Evolutionary conservation across 495 filamentous ascomycete species (phyloP).

Genomic region (Aeminium ludgeri): DNA sequence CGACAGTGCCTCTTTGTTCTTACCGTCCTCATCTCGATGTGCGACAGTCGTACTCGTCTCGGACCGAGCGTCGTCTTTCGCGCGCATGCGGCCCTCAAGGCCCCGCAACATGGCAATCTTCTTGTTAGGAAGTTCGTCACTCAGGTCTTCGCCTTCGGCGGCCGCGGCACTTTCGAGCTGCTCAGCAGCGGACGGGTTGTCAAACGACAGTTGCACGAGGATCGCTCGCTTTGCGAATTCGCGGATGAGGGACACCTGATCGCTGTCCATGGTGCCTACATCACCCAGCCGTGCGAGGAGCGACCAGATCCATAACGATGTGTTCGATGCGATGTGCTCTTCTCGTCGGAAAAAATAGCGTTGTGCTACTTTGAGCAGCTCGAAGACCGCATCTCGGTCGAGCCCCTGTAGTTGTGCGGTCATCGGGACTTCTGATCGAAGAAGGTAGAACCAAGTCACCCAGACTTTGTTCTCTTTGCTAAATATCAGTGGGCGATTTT

Average conservation of each 20-base stretch:
- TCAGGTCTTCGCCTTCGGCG: conserved; percentile 16
- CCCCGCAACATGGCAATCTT: too few species aligned
- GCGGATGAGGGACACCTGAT: conserved; percentile 39
- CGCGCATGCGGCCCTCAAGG: too few species aligned
- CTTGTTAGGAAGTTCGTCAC: too few species aligned
- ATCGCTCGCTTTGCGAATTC: conserved; percentile 45
- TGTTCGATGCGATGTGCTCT: conserved; percentile 29
- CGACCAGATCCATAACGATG: conserved; percentile 45
- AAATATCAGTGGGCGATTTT: conserved; percentile 40
- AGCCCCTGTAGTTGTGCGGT: conserved; percentile 54
- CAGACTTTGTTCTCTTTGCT: conserved; percentile 22
- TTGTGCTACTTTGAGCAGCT: conserved; percentile 30
- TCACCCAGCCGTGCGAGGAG: conserved; percentile 42
- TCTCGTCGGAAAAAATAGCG: conserved; percentile 32
- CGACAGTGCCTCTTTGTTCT: too few species aligned
- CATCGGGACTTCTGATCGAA: conserved; percentile 40
- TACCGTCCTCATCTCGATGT: too few species aligned
- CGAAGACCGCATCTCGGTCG: conserved; percentile 42
- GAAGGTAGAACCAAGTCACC: conserved; percentile 34
- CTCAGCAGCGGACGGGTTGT: conserved; percentile 17
- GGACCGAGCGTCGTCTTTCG: too few species aligned
- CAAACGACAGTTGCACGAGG: conserved; percentile 16
- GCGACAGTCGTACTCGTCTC: too few species aligned
- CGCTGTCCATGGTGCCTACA: conserved; percentile 37
- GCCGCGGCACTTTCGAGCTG: conserved; percentile 10